Conservation (phyloP, 2,329 filamentous ascomycete species). For the Penicillium janthinellum region DNA sequence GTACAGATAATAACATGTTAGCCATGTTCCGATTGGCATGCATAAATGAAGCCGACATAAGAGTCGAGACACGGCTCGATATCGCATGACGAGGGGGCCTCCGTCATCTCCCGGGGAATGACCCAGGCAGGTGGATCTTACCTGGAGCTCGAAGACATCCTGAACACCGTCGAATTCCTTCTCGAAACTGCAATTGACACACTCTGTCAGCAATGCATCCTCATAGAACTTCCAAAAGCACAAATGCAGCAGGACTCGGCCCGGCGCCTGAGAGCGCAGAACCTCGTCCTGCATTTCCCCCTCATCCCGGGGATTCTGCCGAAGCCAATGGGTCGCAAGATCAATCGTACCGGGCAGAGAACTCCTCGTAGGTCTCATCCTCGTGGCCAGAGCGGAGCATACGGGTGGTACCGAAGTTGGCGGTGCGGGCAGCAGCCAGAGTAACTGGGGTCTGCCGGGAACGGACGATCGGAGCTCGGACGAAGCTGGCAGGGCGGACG, state of each 20-base stretch:
- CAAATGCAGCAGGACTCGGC: constrained; percentile 12
- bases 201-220: constrained; percentile 34
- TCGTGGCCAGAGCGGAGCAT: constrained; percentile 67
- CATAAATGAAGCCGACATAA: background rate
- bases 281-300: constrained; percentile 11
- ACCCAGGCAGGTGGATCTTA: constrained; percentile 51
- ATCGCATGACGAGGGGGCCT: constrained; percentile 15
- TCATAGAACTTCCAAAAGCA: constrained; percentile 16
- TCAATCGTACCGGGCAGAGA: constrained; percentile 81
- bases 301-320: constrained; percentile 13
- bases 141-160: constrained; percentile 99
- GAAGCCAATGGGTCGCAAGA: constrained; percentile 28
- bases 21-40: constrained; percentile 4
- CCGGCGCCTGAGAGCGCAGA: constrained; percentile 10
- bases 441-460: constrained; percentile 59
- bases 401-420: constrained; percentile 60
- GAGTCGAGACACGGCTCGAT: constrained; percentile 14
- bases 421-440: constrained; percentile 61
- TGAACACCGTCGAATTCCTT: constrained; percentile 98
- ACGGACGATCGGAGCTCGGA: constrained; percentile 65
- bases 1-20: constrained; percentile 11
- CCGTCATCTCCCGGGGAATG: constrained; percentile 19
- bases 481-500: constrained; percentile 59
- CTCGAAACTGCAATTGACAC: constrained; percentile 75
- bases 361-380: constrained; percentile 99